Evolutionary conservation across 192 early-diverging fungal genomes (phyloP).

Genomic region (Mortierella alpina): DNA sequence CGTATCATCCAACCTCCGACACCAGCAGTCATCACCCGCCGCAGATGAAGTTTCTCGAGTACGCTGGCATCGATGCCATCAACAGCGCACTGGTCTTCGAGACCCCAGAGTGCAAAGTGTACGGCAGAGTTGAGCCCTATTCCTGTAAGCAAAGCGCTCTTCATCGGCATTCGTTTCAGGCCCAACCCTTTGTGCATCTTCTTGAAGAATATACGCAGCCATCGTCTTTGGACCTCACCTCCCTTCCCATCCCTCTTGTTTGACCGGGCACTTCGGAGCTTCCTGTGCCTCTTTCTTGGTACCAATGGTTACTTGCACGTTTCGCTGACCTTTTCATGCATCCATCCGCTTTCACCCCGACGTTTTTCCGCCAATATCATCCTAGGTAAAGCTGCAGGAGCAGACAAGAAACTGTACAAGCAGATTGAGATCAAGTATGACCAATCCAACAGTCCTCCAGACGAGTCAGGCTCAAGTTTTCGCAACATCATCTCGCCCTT

Average conservation of each 20-base stretch:
- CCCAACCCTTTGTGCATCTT: background rate
- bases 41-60: conserved; percentile 91
- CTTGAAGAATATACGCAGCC: background rate
- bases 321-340: background rate
- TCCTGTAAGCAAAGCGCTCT: conserved; percentile 77
- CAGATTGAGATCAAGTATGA: conserved; percentile 90
- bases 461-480: conserved; percentile 72
- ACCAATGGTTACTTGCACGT: background rate
- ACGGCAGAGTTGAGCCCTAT: conserved; percentile 92
- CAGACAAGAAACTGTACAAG: conserved; percentile 93
- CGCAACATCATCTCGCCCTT: conserved; percentile 83
- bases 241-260: background rate
- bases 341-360: background rate
- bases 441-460: conserved; percentile 71
- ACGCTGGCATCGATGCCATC: conserved; percentile 82
- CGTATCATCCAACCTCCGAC: background rate
- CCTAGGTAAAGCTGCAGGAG: conserved; percentile 90
- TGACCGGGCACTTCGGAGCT: background rate
- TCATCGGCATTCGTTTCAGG: background rate
- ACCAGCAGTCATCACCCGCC: background rate
- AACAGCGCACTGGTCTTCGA: conserved; percentile 89
- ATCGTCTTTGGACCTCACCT: background rate
- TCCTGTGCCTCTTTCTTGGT: background rate
- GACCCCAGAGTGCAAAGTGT: conserved; percentile 84
- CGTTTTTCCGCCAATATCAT: background rate